Conservation (phyloP, 2,329 filamentous ascomycete species). For the Endoconidiophora polonica region DNA sequence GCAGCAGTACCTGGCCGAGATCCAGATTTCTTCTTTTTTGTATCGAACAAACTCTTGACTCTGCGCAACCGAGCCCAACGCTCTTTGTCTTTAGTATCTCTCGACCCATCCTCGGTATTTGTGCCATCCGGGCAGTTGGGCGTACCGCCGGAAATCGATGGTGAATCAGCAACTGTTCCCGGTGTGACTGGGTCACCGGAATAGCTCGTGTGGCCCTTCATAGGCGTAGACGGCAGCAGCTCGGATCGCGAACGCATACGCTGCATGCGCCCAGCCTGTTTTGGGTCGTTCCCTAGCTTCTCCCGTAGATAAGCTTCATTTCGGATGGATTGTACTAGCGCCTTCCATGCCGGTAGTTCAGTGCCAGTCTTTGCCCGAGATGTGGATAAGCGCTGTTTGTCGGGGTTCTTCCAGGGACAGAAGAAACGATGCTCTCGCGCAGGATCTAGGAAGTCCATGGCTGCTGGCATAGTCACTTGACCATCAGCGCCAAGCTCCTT, state of each 20-base stretch:
- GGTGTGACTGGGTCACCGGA: background rate
- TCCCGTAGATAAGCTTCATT: constrained; percentile 39
- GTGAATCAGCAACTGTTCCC: background rate
- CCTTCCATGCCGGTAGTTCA: constrained; percentile 36
- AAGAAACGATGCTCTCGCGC: constrained; percentile 64
- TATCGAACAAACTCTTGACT: constrained; percentile 55
- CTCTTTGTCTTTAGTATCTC: constrained; percentile 49
- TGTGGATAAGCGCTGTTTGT: constrained; percentile 35
- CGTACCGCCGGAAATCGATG: background rate
- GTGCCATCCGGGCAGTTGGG: background rate
- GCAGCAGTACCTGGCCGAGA: constrained; percentile 26
- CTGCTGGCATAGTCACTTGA: constrained; percentile 38
- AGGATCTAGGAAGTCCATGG: constrained; percentile 52
- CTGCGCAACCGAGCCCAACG: constrained; percentile 54
- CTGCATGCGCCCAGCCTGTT: background rate
- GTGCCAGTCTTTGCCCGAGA: constrained; percentile 21
- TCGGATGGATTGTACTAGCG: constrained; percentile 35
- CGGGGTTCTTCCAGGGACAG: constrained; percentile 59
- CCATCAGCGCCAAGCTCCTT: constrained; percentile 44
- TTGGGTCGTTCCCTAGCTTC: constrained; percentile 2
- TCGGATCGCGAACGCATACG: constrained; percentile 11
- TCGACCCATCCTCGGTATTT: constrained; percentile 20
- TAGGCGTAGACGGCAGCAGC: constrained; percentile 1
- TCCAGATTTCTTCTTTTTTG: constrained; percentile 36
- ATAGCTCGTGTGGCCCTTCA: constrained; percentile 15